These are phyloP conservation scores for Fusarium incarnatum DNA, from an alignment of 2,329 filamentous ascomycete species.

Conservation along the genomic window DNA sequence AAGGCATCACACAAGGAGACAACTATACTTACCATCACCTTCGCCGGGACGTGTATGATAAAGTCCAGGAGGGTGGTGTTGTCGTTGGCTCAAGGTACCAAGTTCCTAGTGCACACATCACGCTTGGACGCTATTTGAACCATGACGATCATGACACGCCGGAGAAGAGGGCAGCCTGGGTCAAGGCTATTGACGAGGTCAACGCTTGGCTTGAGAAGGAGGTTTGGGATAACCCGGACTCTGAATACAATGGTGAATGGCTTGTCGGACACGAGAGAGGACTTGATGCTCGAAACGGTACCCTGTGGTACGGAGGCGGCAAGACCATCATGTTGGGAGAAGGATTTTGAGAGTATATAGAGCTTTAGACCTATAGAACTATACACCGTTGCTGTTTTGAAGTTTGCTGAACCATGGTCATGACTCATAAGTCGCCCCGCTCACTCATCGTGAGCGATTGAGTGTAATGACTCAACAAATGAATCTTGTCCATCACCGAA, in stretches of 20 bases:
- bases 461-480: constrained; percentile 14
- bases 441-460: constrained; percentile 6
- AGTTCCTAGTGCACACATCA: constrained; percentile 90
- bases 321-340: constrained; percentile 73
- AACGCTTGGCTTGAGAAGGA: constrained; percentile 79
- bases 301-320: constrained; percentile 89
- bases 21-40: constrained; percentile 91
- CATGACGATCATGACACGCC: constrained; percentile 71
- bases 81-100: constrained; percentile 82
- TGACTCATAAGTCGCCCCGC: constrained; percentile 1
- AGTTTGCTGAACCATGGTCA: constrained; percentile 13
- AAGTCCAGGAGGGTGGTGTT: constrained; percentile 71
- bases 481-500: constrained; percentile 11
- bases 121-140: constrained; percentile 82
- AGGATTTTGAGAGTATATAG: constrained; percentile 62
- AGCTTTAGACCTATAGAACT: constrained; percentile 30
- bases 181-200: constrained; percentile 77
- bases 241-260: constrained; percentile 74
- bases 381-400: constrained; percentile 15
- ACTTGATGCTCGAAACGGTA: constrained; percentile 78
- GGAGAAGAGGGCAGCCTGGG: constrained; percentile 71
- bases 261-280: constrained; percentile 87
- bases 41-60: constrained; percentile 78
- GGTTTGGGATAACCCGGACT: constrained; percentile 71
- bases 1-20: constrained; percentile 64